Conservation (phyloP, 257 asterid species). For the Gentiana macrophylla region DNA sequence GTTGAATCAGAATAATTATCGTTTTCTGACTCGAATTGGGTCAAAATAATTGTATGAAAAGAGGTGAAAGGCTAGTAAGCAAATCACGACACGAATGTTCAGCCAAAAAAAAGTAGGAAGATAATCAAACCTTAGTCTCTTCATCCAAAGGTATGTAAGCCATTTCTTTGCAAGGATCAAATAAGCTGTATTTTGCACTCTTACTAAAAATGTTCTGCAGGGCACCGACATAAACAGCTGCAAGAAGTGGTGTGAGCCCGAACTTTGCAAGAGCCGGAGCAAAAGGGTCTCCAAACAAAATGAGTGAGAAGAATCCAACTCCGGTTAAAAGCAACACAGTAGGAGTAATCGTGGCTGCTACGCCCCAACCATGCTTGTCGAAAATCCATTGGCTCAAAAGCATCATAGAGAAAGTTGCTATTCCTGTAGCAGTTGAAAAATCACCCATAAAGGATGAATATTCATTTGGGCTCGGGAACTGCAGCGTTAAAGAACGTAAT, state of each 20-base stretch:
- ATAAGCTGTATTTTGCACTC: conserved; percentile 95
- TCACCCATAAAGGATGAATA: conserved; percentile 98
- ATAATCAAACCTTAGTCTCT: conserved; percentile 72
- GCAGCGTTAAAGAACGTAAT: conserved; percentile 11
- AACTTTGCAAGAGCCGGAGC: conserved; percentile 71
- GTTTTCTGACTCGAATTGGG: too few relatives aligned
- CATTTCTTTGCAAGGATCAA: conserved; percentile 99
- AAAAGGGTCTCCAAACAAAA: conserved; percentile 79
- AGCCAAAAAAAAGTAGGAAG: too few relatives aligned
- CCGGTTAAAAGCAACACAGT: conserved; percentile 87
- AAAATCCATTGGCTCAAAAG: conserved; percentile 94
- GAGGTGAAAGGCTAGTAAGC: too few relatives aligned
- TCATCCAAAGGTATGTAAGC: conserved; percentile 98
- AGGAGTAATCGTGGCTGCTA: conserved; percentile 90
- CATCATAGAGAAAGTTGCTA: conserved; percentile 96
- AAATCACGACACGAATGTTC: too few relatives aligned
- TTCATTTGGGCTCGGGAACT: conserved; percentile 97
- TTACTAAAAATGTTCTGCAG: conserved; percentile 95
- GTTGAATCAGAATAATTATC: too few relatives aligned
- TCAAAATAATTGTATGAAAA: too few relatives aligned
- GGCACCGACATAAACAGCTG: conserved; percentile 96
- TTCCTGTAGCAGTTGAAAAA: conserved; percentile 91
- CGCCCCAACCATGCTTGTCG: conserved; percentile 90
- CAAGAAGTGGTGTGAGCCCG: conserved; percentile 91
- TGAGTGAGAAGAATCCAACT: conserved; percentile 84